Conservation (phyloP, 371 early-diverging fungal species). For the Nosema muscidifuracis region DNA sequence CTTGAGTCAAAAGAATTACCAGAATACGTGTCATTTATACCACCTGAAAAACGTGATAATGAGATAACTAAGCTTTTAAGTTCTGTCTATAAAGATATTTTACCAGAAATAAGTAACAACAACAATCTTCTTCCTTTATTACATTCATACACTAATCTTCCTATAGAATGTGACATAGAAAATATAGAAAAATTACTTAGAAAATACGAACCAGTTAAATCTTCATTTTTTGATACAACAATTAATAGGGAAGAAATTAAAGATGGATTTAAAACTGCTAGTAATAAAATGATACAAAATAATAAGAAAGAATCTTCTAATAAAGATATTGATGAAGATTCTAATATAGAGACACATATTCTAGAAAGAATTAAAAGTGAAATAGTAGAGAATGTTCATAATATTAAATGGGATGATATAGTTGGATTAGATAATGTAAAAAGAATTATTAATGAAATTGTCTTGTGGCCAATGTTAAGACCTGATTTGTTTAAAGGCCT, state of each 20-base stretch:
- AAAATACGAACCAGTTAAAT: constrained; percentile 16
- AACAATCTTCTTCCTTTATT: constrained; percentile 38
- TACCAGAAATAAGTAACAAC: constrained; percentile 37
- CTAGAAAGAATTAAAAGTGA: constrained; percentile 52
- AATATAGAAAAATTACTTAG: constrained; percentile 30
- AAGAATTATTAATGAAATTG: constrained; percentile 70
- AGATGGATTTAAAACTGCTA: constrained; percentile 33
- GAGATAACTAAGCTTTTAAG: constrained; percentile 3
- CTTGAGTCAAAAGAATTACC: constrained; percentile 34
- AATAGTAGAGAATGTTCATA: constrained; percentile 43
- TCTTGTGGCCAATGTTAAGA: constrained; percentile 74
- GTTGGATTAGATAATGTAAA: constrained; percentile 80
- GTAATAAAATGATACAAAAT: constrained; percentile 8
- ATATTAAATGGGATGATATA: constrained; percentile 71
- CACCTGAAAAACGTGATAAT: constrained; percentile 13
- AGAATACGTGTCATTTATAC: constrained; percentile 31
- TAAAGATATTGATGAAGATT: constrained; percentile 17
- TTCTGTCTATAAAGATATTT: not conserved
- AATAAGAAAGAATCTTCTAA: not conserved
- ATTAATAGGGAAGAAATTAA: not conserved
- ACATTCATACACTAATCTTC: constrained; percentile 22
- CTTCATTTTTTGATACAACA: constrained; percentile 12
- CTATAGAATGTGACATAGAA: constrained; percentile 22
- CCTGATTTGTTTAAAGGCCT: constrained; percentile 76
- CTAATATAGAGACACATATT: constrained; percentile 42